phyloP scores from a whole-genome alignment of 139 green algal genomes.

The Eudorina sp. region DNA sequence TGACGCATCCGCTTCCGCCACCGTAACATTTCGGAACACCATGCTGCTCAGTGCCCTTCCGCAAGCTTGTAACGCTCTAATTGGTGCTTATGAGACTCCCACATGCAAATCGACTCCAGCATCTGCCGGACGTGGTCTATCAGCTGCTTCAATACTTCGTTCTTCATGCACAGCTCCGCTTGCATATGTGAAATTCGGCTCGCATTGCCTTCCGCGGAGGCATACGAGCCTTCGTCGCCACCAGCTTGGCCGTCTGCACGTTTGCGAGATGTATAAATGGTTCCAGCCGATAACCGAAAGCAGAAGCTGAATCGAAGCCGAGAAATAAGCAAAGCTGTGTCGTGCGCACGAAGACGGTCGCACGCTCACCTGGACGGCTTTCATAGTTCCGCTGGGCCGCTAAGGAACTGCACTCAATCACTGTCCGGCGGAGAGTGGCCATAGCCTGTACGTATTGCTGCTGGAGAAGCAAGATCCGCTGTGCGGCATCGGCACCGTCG shows the following conservation, averaged over 20 bases:
- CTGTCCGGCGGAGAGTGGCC: not conserved
- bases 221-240: not conserved
- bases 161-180: conserved; percentile 30
- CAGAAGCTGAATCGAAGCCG: too few relatives aligned
- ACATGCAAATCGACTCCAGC: conserved; percentile 60
- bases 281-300: too few relatives aligned
- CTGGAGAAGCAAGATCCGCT: not conserved
- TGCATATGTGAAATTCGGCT: not conserved
- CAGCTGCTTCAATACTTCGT: conserved; percentile 52
- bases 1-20: too few relatives aligned
- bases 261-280: too few relatives aligned
- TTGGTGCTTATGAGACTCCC: conserved; percentile 42
- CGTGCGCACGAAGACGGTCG: too few relatives aligned
- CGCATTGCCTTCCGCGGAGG: not conserved
- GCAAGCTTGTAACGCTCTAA: not conserved
- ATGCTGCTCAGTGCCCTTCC: conserved; percentile 5
- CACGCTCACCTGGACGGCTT: not conserved
- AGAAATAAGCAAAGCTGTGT: too few relatives aligned
- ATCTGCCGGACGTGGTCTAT: conserved; percentile 60
- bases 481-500: not conserved
- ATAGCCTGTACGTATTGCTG: not conserved
- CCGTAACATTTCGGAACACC: too few relatives aligned
- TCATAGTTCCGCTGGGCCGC: not conserved
- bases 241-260: not conserved
- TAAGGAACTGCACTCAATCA: not conserved